Conservation (phyloP, 805 yeast species). For the Pichia manshurica region DNA sequence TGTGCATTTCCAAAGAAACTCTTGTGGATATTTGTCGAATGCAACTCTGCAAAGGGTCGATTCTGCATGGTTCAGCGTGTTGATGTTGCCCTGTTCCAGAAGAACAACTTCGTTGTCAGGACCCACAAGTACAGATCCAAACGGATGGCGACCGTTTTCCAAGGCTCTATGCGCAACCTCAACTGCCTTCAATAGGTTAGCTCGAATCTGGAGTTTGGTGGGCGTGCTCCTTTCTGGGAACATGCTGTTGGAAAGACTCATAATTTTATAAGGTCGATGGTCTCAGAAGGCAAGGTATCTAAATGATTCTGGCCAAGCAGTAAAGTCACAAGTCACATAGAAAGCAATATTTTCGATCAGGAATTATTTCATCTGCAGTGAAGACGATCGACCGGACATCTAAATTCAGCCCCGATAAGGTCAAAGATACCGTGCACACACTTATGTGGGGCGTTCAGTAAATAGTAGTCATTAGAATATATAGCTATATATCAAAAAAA, state of each 20-base stretch:
- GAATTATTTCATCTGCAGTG: too few species aligned
- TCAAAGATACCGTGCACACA: too few species aligned
- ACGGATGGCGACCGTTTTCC: slow-evolving; percentile 24
- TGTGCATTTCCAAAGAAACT: slow-evolving; percentile 26
- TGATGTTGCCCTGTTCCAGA: slow-evolving; percentile 25
- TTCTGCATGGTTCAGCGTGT: slow-evolving; percentile 30
- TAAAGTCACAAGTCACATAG: too few species aligned
- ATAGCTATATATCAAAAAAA: too few species aligned
- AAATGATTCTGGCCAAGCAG: neutral
- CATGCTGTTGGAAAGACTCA: slow-evolving; percentile 1
- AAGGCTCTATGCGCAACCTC: slow-evolving; percentile 21
- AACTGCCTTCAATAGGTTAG: slow-evolving; percentile 14
- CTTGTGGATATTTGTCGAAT: slow-evolving; percentile 18
- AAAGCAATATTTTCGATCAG: too few species aligned
- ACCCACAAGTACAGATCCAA: slow-evolving; percentile 26
- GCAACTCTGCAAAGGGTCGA: slow-evolving; percentile 22
- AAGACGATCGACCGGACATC: too few species aligned
- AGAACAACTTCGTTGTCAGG: slow-evolving; percentile 23
- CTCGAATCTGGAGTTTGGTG: slow-evolving; percentile 3
- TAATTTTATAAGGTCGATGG: neutral
- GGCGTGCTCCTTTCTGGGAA: slow-evolving; percentile 20
- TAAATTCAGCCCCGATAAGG: too few species aligned
- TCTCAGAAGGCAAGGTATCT: neutral
- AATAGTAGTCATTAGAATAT: too few species aligned
- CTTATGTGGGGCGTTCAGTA: too few species aligned